Evolutionary conservation across 106 monocot genomes (phyloP).

Genomic region (Acorus gramineus): DNA sequence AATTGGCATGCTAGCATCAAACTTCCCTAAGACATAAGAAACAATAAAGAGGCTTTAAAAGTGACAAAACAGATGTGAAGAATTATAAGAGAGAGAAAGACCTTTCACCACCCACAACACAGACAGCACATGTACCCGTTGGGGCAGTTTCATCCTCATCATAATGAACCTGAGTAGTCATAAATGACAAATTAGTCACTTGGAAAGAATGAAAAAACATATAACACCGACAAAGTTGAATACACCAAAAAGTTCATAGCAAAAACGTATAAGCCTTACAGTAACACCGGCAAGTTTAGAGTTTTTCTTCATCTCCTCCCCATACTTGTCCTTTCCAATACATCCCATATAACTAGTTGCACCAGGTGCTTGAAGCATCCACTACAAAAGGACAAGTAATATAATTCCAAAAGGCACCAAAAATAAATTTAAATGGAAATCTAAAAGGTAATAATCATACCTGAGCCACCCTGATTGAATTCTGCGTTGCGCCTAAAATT

Average conservation of each 20-base stretch:
- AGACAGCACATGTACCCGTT: constrained; percentile 95
- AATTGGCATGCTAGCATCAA: too few species aligned
- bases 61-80: not conserved
- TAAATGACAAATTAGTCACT: not conserved
- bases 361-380: constrained; percentile 98
- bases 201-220: not conserved
- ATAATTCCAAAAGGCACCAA: not conserved
- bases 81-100: constrained; percentile 4
- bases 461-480: constrained; percentile 96
- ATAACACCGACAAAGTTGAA: not conserved
- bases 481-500: constrained; percentile 81
- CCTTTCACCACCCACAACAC: constrained; percentile 92
- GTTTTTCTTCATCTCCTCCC: constrained; percentile 94
- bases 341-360: constrained; percentile 94
- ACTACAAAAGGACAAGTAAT: constrained; percentile 31
- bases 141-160: constrained; percentile 63
- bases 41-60: not conserved
- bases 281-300: constrained; percentile 64
- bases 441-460: constrained; percentile 15
- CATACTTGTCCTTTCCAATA: constrained; percentile 95
- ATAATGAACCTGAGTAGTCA: constrained; percentile 58
- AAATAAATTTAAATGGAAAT: not conserved
- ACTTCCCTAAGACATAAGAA: not conserved
- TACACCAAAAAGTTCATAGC: not conserved
- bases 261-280: constrained; percentile 30